These are phyloP conservation scores for Fusarium succisae DNA, from an alignment of 2,329 filamentous ascomycete genomes.

Conservation along the genomic window DNA sequence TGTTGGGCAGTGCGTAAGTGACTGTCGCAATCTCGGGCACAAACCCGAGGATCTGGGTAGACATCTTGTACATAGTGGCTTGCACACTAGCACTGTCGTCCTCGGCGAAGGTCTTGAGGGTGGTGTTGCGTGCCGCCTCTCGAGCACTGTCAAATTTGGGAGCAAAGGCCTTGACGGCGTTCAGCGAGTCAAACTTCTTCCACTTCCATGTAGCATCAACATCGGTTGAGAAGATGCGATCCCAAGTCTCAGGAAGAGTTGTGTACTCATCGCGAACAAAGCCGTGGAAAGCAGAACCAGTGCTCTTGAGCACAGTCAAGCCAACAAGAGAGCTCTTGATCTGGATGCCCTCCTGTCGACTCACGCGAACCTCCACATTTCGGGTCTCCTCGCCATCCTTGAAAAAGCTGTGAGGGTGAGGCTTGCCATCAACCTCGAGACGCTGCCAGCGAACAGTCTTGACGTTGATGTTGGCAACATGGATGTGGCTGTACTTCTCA, in stretches of 20 bases:
- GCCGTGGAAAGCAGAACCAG: conserved; percentile 93
- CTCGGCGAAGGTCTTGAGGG: conserved; percentile 89
- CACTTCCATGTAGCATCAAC: conserved; percentile 90
- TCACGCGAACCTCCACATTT: conserved; percentile 78
- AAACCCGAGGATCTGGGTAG: conserved; percentile 80
- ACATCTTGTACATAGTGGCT: conserved; percentile 99
- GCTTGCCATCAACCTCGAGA: conserved; percentile 85
- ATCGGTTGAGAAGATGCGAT: conserved; percentile 94
- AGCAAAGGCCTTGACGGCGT: conserved; percentile 71
- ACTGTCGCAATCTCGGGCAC: conserved; percentile 78
- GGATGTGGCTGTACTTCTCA: conserved; percentile 87
- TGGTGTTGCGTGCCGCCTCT: conserved; percentile 80
- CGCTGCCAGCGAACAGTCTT: conserved; percentile 91
- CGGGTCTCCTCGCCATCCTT: conserved; percentile 90
- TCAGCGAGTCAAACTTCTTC: conserved; percentile 73
- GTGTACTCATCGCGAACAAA: conserved; percentile 96
- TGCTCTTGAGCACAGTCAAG: conserved; percentile 93
- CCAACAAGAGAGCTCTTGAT: conserved; percentile 82
- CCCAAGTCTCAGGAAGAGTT: conserved; percentile 88
- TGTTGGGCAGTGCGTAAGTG: conserved; percentile 90
- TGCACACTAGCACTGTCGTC: conserved; percentile 95
- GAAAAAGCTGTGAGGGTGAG: conserved; percentile 94
- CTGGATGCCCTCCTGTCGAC: conserved; percentile 74
- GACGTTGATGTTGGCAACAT: conserved; percentile 82
- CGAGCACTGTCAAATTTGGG: conserved; percentile 82